phyloP scores from a whole-genome alignment of 176 grass and related monocot species.

The Rhynchospora breviuscula region DNA sequence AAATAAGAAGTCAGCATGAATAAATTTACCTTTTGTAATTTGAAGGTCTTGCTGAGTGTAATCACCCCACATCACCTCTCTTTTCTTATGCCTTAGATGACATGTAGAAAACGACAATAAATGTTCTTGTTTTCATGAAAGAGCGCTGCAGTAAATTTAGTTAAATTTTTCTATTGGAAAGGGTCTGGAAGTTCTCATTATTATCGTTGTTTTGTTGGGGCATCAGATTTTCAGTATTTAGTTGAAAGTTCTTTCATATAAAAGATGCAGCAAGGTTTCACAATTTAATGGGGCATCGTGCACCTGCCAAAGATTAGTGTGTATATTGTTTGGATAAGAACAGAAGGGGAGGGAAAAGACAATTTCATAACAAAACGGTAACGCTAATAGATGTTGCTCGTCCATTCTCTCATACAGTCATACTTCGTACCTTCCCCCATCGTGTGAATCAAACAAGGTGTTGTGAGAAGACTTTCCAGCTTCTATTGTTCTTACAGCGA shows the following conservation, averaged over 20 bases:
- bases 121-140: not conserved
- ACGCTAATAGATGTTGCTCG: no score
- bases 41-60: not conserved
- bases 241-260: not conserved
- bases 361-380: no score
- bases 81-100: not conserved
- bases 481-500: not conserved
- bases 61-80: not conserved
- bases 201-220: not conserved
- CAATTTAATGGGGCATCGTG: not conserved
- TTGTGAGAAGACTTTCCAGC: not conserved
- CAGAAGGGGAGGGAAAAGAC: not conserved
- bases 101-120: not conserved
- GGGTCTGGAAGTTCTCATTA: not conserved
- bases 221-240: not conserved
- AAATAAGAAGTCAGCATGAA: constrained; percentile 65
- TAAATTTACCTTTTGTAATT: not conserved
- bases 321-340: not conserved
- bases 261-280: not conserved
- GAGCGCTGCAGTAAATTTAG: not conserved
- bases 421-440: not conserved
- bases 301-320: not conserved
- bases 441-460: not conserved
- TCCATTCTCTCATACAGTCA: not conserved
- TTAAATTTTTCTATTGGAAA: not conserved